Percentiles rank a stretch among this genome's conserved stretches.
Conservation (phyloP, 1,284 basidiomycete genomes). For the Ganoderma lucidum region DNA sequence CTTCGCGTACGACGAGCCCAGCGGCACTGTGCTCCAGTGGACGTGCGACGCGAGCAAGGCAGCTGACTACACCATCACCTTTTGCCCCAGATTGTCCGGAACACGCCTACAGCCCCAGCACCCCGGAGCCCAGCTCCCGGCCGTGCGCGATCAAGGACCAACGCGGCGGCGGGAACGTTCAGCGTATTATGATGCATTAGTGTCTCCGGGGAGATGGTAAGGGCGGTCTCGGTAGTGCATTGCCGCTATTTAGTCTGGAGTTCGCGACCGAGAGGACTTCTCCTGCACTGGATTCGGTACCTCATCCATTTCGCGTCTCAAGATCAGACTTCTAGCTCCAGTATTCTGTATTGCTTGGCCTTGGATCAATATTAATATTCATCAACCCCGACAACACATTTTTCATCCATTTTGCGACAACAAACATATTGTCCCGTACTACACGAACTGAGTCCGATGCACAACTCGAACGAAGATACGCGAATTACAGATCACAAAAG, state of each 20-base stretch:
- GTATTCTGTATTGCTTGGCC: neutral
- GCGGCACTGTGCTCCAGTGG: slow-evolving; percentile 52
- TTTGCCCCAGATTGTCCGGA: slow-evolving; percentile 48
- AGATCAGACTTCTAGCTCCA: neutral
- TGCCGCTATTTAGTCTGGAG: neutral
- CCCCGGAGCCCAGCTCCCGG: neutral
- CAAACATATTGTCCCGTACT: neutral
- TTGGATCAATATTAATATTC: neutral
- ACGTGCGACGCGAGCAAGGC: slow-evolving; percentile 46
- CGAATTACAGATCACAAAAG: slow-evolving; percentile 1
- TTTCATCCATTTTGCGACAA: neutral
- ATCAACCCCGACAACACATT: neutral
- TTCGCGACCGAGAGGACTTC: neutral
- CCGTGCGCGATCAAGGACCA: neutral
- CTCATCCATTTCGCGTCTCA: neutral
- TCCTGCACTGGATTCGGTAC: neutral
- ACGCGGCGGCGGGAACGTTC: neutral
- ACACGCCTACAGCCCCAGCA: neutral
- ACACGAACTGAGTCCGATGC: neutral
- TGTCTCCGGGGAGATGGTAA: neutral
- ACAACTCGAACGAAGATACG: neutral
- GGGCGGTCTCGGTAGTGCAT: neutral
- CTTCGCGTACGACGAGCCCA: slow-evolving; percentile 60
- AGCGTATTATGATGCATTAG: neutral
- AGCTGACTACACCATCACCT: slow-evolving; percentile 58